Percentiles rank a stretch among this genome's conserved stretches.
phyloP scores from a whole-genome alignment of 345 rosid genomes.

The Gossypium raimondii region DNA sequence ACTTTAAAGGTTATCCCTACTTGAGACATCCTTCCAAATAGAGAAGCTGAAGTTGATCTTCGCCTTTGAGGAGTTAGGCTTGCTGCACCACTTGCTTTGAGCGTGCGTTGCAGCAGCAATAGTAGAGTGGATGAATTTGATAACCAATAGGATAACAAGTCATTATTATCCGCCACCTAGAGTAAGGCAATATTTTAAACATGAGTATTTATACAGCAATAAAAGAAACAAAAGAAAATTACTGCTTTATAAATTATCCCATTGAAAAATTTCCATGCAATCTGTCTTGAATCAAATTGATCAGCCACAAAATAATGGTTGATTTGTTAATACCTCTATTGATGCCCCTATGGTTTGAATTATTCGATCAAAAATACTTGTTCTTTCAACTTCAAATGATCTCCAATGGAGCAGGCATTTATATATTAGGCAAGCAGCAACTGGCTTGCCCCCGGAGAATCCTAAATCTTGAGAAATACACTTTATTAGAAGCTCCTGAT shows the following conservation, averaged over 20 bases:
- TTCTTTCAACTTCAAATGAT: constrained; percentile 90
- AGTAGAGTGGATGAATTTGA: constrained; percentile 82
- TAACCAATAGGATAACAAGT: constrained; percentile 83
- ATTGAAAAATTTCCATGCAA: not conserved
- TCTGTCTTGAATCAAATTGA: not conserved
- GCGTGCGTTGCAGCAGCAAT: constrained; percentile 76
- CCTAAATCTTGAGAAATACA: constrained; percentile 84
- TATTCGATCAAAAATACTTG: constrained; percentile 76
- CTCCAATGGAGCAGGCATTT: constrained; percentile 93
- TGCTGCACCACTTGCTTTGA: constrained; percentile 79
- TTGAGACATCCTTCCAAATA: constrained; percentile 88
- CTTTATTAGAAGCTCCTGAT: constrained; percentile 76
- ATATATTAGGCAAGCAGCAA: constrained; percentile 91
- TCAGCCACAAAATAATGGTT: not conserved
- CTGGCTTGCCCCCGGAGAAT: constrained; percentile 77
- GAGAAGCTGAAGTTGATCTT: constrained; percentile 57
- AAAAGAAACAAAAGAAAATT: constrained; percentile 6
- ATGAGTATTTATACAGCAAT: constrained; percentile 18
- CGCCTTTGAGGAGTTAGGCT: constrained; percentile 69
- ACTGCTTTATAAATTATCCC: not conserved
- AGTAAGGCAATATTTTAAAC: constrained; percentile 18
- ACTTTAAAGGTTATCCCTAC: constrained; percentile 33
- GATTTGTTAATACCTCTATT: constrained; percentile 51
- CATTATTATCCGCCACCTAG: constrained; percentile 75
- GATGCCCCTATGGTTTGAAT: constrained; percentile 80